A percentile compares a stretch with the other conserved stretches of the same genome.
These are phyloP conservation scores for Diaporthe destruens DNA, from an alignment of 2,329 filamentous ascomycete genomes.

Conservation along the genomic window DNA sequence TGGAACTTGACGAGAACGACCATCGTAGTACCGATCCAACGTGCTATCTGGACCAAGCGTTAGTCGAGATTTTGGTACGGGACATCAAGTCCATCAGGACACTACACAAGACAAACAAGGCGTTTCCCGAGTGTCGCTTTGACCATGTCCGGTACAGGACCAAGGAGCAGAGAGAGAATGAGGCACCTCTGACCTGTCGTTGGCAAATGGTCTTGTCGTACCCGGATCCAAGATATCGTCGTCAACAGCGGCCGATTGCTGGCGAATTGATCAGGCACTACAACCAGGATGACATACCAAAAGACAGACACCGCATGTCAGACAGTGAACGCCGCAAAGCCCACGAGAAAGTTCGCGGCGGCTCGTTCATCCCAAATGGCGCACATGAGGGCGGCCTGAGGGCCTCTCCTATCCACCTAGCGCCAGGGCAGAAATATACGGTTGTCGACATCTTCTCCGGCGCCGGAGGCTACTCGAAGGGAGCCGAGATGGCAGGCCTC, in stretches of 20 bases:
- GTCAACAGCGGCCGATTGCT: slow-evolving; percentile 42
- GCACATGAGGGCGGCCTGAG: not conserved
- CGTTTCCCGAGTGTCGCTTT: slow-evolving; percentile 56
- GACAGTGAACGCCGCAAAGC: slow-evolving; percentile 52
- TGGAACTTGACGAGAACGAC: slow-evolving; percentile 56
- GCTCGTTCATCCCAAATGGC: slow-evolving; percentile 51
- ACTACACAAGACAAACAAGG: slow-evolving; percentile 68
- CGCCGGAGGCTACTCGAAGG: slow-evolving; percentile 77
- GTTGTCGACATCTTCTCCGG: slow-evolving; percentile 81
- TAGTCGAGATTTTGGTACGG: slow-evolving; percentile 56
- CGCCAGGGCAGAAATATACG: slow-evolving; percentile 66
- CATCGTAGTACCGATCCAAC: slow-evolving; percentile 45
- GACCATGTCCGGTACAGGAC: slow-evolving; percentile 43
- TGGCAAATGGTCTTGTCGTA: slow-evolving; percentile 59
- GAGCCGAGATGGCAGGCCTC: slow-evolving; percentile 70
- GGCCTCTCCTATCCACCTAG: slow-evolving; percentile 17
- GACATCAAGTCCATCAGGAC: slow-evolving; percentile 56
- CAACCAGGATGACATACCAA: slow-evolving; percentile 46
- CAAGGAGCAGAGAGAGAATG: slow-evolving; percentile 44
- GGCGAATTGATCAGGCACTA: slow-evolving; percentile 54
- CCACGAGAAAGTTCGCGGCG: slow-evolving; percentile 51
- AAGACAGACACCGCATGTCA: slow-evolving; percentile 40
- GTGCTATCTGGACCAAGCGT: slow-evolving; percentile 48
- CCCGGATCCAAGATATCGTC: slow-evolving; percentile 46
- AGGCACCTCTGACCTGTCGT: slow-evolving; percentile 63